Base-by-base conservation (phyloP, 2,329 filamentous ascomycete genomes). In the Atkinsonella texensis region DNA sequence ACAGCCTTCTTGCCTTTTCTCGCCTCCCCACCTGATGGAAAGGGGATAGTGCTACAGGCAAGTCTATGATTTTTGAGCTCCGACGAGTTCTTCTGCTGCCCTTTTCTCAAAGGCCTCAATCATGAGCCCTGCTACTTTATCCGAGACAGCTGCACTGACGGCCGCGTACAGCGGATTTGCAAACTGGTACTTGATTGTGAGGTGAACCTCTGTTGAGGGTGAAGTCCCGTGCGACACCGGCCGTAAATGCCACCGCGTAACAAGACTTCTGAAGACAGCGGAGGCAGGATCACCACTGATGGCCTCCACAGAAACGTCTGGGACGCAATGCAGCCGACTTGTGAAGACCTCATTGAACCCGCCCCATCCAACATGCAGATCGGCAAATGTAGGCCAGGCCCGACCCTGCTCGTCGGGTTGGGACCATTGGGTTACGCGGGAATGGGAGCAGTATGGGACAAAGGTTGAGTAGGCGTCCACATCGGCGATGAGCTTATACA, bases 81-180 rank as follows among this genome's bases (percentile, higher is more conserved):
- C 18, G 15, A 46, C 58, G 7, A 69, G 55, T 49, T 61, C 62
- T 60, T 78, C 72, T 63, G 73, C 73, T 6, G 93, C 89, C 62
- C 87, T 77, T 68, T 80, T 79, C 71, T 96, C 90, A 72, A 98
- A 98, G 1, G 93, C 91, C 66, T 87, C 83, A 57, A 97, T 86
- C 89, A 98, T 95, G 57, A 86, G 75, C 4, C 81, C 83, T 1
- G 89, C 91, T 56, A 96, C 82, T 69, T 87, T 89, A 33, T 88
- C 85, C 57, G 89, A 88, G 23, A 93, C 83, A 35, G 87, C 84
- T 39, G 82, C 77, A 65, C 90, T 93, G 63, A 96, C 74, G 18
- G 86, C 81, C 42, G 83, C 84, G 70, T 96, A 94, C 52, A 95
- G 66, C n/a, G 90, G 88, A 68, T 90, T 97, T 59, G 81, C 76